These are phyloP conservation scores for Massariosphaeria phaeospora DNA, from an alignment of 495 filamentous ascomycete species.

Conservation along the genomic window DNA sequence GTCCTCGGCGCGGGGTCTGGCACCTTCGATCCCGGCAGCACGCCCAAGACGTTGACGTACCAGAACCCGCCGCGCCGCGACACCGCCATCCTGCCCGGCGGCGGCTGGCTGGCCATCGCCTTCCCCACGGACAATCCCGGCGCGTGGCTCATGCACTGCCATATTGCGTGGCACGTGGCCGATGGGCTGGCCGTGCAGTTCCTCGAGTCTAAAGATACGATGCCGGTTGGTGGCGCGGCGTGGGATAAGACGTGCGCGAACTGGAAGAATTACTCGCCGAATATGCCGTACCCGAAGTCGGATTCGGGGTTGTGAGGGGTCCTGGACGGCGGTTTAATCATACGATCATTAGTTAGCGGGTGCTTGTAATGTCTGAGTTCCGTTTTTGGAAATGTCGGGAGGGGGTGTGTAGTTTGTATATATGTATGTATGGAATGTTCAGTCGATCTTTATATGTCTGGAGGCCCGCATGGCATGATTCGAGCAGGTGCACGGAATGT, in stretches of 20 bases:
- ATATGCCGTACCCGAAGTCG: slow-evolving; percentile 16
- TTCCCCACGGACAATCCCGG: slow-evolving; percentile 39
- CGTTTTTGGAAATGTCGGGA: too few species aligned
- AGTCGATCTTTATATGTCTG: too few species aligned
- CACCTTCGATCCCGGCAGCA: slow-evolving; percentile 26
- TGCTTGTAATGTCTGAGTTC: too few species aligned
- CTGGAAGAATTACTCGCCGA: slow-evolving; percentile 18
- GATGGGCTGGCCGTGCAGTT: slow-evolving; percentile 39
- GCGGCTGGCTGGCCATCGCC: slow-evolving; percentile 37
- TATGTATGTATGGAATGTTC: too few species aligned
- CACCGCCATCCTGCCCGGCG: slow-evolving; percentile 34
- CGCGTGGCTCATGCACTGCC: slow-evolving; percentile 33
- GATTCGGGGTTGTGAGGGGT: slow-evolving; percentile 27
- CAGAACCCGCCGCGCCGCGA: slow-evolving; percentile 38
- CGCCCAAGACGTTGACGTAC: slow-evolving; percentile 23
- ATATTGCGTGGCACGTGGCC: slow-evolving; percentile 38
- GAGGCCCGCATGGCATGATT: too few species aligned
- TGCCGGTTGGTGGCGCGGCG: background rate
- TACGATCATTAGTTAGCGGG: too few species aligned
- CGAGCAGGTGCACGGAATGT: too few species aligned
- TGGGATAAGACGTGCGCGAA: slow-evolving; percentile 25
- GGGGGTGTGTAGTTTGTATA: too few species aligned
- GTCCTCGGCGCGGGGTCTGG: slow-evolving; percentile 35
- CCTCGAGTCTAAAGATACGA: slow-evolving; percentile 33
- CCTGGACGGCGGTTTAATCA: too few species aligned